Conservation (phyloP, 176 grass and related monocot genomes). For the Guadua angustifolia region DNA sequence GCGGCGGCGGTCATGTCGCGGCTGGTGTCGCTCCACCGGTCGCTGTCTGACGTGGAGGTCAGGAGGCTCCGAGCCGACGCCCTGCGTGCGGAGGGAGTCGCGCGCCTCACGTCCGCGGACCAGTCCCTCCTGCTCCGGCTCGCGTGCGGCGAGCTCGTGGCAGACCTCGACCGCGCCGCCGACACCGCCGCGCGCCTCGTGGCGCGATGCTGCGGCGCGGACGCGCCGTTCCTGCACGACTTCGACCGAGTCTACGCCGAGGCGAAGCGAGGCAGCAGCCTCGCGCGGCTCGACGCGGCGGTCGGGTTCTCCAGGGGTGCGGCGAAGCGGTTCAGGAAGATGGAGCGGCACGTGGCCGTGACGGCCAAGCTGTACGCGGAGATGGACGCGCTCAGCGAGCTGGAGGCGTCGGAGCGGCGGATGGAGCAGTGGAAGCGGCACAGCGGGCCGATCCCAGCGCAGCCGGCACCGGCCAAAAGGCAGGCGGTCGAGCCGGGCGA, state of each 20-base stretch:
- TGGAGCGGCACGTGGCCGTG: constrained; percentile 59
- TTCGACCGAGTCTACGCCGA: constrained; percentile 65
- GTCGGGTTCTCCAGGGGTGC: constrained; percentile 53
- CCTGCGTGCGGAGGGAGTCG: constrained; percentile 65
- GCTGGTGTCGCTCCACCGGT: constrained; percentile 66
- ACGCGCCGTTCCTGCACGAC: constrained; percentile 23
- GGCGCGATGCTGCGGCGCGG: constrained; percentile 26
- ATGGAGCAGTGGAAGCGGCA: constrained; percentile 69
- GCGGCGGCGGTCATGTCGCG: constrained; percentile 70
- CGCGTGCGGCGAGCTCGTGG: constrained; percentile 65
- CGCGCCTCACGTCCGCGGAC: constrained; percentile 71
- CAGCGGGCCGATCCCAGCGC: constrained; percentile 75
- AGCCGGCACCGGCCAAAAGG: constrained; percentile 30
- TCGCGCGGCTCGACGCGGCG: constrained; percentile 47
- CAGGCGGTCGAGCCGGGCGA: constrained; percentile 29
- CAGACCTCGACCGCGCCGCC: constrained; percentile 66
- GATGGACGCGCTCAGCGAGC: constrained; percentile 74
- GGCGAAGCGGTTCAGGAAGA: constrained; percentile 61
- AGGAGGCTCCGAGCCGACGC: constrained; percentile 58
- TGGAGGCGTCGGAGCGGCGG: constrained; percentile 71
- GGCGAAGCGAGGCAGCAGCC: constrained; percentile 53
- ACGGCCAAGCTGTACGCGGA: constrained; percentile 63
- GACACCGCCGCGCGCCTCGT: constrained; percentile 53
- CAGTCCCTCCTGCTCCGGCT: constrained; percentile 66
- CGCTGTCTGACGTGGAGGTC: constrained; percentile 52